A percentile compares a stretch with the other conserved stretches of the same genome.
These are phyloP conservation scores for Azolla pinnata DNA, from an alignment of 75 land plant species.

Conservation along the genomic window DNA sequence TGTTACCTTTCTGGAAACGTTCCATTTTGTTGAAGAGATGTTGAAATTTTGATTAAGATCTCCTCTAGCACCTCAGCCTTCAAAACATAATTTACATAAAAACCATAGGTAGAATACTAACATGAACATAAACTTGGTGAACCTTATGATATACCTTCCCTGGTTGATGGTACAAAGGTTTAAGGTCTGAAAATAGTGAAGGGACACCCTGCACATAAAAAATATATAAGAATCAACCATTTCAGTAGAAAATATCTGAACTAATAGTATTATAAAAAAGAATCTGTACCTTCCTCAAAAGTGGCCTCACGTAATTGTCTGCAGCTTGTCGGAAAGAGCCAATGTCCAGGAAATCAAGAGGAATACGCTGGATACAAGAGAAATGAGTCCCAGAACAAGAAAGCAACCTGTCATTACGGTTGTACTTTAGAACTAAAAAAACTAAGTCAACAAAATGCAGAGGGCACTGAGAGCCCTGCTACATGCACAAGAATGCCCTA, in stretches of 20 bases:
- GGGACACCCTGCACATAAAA: slow-evolving; percentile 73
- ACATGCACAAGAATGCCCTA: no score
- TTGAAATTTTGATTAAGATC: slow-evolving; percentile 48
- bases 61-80: slow-evolving; percentile 74
- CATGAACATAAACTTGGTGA: no score
- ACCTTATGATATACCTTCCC: slow-evolving; percentile 61
- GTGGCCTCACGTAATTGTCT: slow-evolving; percentile 65
- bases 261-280: not conserved
- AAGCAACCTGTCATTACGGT: slow-evolving; percentile 20
- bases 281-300: slow-evolving; percentile 63
- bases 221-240: not conserved
- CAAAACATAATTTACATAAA: not conserved
- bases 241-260: slow-evolving; percentile 4
- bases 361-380: slow-evolving; percentile 65
- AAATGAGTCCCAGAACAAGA: slow-evolving; percentile 14
- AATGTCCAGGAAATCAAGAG: slow-evolving; percentile 80
- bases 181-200: slow-evolving; percentile 87
- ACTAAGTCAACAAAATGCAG: no score
- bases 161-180: slow-evolving; percentile 70
- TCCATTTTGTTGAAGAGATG: slow-evolving; percentile 51
- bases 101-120: not conserved
- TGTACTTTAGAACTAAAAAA: slow-evolving; percentile 7
- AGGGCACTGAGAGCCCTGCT: no score
- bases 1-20: slow-evolving; percentile 67
- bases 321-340: slow-evolving; percentile 62